phyloP scores from a whole-genome alignment of 768 basidiomycete species.

The Hemileccinum rubropunctum region DNA sequence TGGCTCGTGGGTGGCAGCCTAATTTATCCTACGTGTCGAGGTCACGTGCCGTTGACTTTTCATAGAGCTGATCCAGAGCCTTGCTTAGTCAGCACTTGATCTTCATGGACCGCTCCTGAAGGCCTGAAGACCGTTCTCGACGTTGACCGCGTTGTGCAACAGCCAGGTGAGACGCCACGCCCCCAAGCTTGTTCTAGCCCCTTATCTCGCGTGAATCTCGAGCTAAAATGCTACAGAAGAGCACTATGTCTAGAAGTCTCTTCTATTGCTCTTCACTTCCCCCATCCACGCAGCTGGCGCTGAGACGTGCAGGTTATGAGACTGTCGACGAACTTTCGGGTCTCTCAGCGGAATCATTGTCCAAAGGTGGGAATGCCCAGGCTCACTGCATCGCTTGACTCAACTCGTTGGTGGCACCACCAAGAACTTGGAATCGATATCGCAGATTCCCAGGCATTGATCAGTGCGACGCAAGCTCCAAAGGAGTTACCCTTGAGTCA shows the following conservation, averaged over 20 bases:
- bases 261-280: conserved; percentile 47
- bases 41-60: conserved; percentile 27
- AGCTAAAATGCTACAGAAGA: not conserved
- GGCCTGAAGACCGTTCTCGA: not conserved
- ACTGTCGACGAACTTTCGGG: conserved; percentile 50
- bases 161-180: conserved; percentile 11
- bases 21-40: conserved; percentile 30
- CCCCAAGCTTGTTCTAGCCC: not conserved
- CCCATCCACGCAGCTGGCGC: conserved; percentile 41
- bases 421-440: conserved; percentile 52
- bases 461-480: conserved; percentile 40
- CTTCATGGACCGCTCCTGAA: too few species aligned
- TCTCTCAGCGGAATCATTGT: conserved; percentile 44
- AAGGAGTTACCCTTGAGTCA: conserved; percentile 44
- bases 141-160: not conserved
- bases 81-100: conserved; percentile 1
- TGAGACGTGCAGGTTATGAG: conserved; percentile 56
- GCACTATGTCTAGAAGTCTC: conserved; percentile 39
- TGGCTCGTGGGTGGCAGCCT: conserved; percentile 2
- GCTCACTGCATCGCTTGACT: not conserved
- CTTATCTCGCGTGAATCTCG: not conserved
- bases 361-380: conserved; percentile 41
- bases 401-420: not conserved
- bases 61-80: not conserved
- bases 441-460: conserved; percentile 44